Evolutionary conservation across 768 basidiomycete species (phyloP).

Genomic region (Boletus barrowsii): DNA sequence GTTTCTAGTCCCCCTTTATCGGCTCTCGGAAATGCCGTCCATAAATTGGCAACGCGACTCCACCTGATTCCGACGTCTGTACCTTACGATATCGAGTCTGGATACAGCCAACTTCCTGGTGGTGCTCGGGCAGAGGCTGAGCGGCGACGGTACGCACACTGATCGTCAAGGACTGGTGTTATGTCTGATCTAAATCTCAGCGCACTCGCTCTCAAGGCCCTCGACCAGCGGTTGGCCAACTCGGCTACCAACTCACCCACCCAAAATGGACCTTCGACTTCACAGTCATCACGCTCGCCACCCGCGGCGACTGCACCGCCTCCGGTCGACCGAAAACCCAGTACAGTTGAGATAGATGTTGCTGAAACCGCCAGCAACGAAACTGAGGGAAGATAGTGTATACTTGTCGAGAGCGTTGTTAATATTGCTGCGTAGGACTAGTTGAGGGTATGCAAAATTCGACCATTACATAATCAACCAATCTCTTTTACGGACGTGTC

Average conservation of each 20-base stretch:
- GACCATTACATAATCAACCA: slow-evolving; percentile 23
- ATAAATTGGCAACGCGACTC: slow-evolving; percentile 63
- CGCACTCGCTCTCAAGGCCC: slow-evolving; percentile 92
- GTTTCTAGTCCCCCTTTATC: slow-evolving; percentile 64
- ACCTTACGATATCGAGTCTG: slow-evolving; percentile 64
- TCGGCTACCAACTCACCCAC: slow-evolving; percentile 34
- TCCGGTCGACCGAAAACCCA: slow-evolving; percentile 30
- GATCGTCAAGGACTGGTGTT: neutral
- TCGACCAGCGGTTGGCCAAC: slow-evolving; percentile 88
- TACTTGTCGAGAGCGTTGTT: slow-evolving; percentile 4
- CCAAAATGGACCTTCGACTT: slow-evolving; percentile 29
- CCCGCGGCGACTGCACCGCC: slow-evolving; percentile 31
- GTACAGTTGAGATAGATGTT: slow-evolving; percentile 18
- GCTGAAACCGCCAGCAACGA: slow-evolving; percentile 19
- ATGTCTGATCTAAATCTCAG: slow-evolving; percentile 40
- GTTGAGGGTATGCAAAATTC: neutral
- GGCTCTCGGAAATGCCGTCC: slow-evolving; percentile 62
- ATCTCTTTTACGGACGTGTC: neutral
- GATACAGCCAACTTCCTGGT: slow-evolving; percentile 76
- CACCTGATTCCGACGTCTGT: slow-evolving; percentile 68
- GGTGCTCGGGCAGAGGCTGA: slow-evolving; percentile 95
- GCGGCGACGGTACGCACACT: slow-evolving; percentile 68
- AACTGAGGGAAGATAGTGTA: slow-evolving; percentile 23
- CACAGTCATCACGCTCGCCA: slow-evolving; percentile 28
- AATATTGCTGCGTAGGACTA: slow-evolving; percentile 5